Conservation (phyloP, 352 stramenopile species). For the Phytophthora kernoviae region DNA sequence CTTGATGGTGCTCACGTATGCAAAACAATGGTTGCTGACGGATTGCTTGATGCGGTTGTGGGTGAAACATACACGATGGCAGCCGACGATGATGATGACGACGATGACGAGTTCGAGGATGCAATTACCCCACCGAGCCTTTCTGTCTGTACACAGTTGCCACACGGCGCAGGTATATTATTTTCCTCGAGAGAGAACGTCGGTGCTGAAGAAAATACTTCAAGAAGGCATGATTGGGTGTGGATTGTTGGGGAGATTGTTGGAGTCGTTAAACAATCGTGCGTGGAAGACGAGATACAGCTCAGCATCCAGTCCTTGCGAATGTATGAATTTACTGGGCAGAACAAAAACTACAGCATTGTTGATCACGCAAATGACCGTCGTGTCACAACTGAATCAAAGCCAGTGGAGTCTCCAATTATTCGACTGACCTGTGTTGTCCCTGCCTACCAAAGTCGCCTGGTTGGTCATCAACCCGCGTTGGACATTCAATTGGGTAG, state of each 20-base stretch:
- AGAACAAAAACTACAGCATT: slow-evolving; percentile 43
- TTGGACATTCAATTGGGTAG: slow-evolving; percentile 56
- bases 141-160: slow-evolving; percentile 52
- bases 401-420: slow-evolving; percentile 33
- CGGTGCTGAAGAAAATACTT: slow-evolving; percentile 8
- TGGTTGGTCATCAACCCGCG: slow-evolving; percentile 74
- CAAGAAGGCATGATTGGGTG: slow-evolving; percentile 45
- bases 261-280: slow-evolving; percentile 78
- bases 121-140: slow-evolving; percentile 85
- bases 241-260: slow-evolving; percentile 60
- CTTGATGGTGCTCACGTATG: slow-evolving; percentile 83
- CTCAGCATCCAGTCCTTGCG: slow-evolving; percentile 59
- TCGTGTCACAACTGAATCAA: slow-evolving; percentile 2
- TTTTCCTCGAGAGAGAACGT: slow-evolving; percentile 50
- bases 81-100: slow-evolving; percentile 68
- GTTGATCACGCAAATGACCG: slow-evolving; percentile 31
- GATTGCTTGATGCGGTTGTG: slow-evolving; percentile 74
- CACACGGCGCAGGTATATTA: slow-evolving; percentile 52
- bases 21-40: slow-evolving; percentile 84
- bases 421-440: slow-evolving; percentile 66
- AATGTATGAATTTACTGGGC: slow-evolving; percentile 55
- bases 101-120: slow-evolving; percentile 88
- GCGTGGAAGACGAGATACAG: slow-evolving; percentile 83
- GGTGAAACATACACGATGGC: slow-evolving; percentile 45
- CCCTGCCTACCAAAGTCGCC: slow-evolving; percentile 79